Base-by-base conservation (phyloP, 2,329 filamentous ascomycete genomes). In the Coniella lustricola region DNA sequence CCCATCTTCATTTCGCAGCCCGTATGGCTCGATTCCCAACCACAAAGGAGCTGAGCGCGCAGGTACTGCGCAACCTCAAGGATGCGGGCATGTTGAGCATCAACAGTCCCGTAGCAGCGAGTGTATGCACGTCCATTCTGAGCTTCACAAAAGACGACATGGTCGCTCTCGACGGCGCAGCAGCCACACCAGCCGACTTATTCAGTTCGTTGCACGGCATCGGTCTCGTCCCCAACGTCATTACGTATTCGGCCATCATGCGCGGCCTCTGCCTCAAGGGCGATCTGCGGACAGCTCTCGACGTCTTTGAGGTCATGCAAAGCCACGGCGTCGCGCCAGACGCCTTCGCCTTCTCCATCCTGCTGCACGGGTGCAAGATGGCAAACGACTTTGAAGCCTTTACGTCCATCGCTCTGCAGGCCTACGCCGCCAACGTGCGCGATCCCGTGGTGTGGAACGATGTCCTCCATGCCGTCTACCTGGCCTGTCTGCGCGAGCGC, bases 291-390 rank as follows among this genome's bases (percentile, higher is more conserved):
- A 78, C 81, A 3, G 85, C 82, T 0, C 80, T 81, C 67, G 72
- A 77, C 35, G 75, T 91, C 43, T 81, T 84, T 56, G 71, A 81
- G 20, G 72, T 81, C 35, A 76, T 90, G 62, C 66, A 75, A 44
- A 66, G 73, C 13, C 73, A 79, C 54, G 76, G 77, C 3, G 68
- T 87, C 14, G 62, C 75, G 46, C 77, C 87, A 0, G 82, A 94
- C 61, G 66, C 67, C 0, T 76, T 80, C 54, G 84, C 87, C 0
- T 87, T 83, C 60, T 73, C 81, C 1, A 81, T 81, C 22, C 69
- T 95, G 31, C 74, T 95, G 36, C 77, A 83, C 50, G 84, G 84
- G 29, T 84, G 86, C 44, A 87, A 88, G 56, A 60, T 62, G 3
- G 70, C 71, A 17, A 64, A 71, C 20, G 74, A 87, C 52, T 68